Evolutionary conservation across 768 basidiomycete species (phyloP), one percentile per base, ranked within the genome.

Genomic region (Boletus vermiculosoides): DNA sequence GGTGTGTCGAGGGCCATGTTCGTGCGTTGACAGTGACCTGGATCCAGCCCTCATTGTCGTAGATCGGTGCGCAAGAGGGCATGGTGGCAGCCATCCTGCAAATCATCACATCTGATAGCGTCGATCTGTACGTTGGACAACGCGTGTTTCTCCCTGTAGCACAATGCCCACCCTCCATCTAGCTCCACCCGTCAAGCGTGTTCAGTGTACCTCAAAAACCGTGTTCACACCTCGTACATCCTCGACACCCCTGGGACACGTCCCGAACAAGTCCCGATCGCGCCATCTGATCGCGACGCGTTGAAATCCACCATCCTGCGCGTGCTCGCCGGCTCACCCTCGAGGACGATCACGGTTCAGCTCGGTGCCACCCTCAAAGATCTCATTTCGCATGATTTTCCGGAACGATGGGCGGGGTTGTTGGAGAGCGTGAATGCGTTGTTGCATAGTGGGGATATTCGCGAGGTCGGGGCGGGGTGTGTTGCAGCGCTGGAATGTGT

Each of bases 131-230:
- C 78, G 85, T 39, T 83, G 63, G 49, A 39, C 23, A 2, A 16
- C 25, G 23, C 59, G 74, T 76, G 76, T 79, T 5, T 76, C 74
- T 53, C 64, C 68, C 9, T 25, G 15, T 60, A 20, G 12, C 49
- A 4, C 25, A 12, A 18, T 15, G 23, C 44, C 56, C 55, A 54
- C 28, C 11, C 25, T 51, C 20, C 56, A 37, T 30, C 10, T 48
- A 92, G 90, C 55, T 80, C 90, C 25, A 91, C 88, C 54, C 89
- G 92, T 40, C 91, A 94, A 65, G 88, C 93, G 0, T 87, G 88
- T 62, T 81, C 88, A 15, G 90, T 96, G 22, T 96, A 88, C 82
- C 79, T 95, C 65, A 96, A 96, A 75, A 96, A 96, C 71, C 88
- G 94, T 65, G 84, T 95, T 57, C 80, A 83, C 54, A 77, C 79